These are phyloP conservation scores for Sextonia rubra DNA, from an alignment of 164 flowering plant species.

Conservation along the genomic window DNA sequence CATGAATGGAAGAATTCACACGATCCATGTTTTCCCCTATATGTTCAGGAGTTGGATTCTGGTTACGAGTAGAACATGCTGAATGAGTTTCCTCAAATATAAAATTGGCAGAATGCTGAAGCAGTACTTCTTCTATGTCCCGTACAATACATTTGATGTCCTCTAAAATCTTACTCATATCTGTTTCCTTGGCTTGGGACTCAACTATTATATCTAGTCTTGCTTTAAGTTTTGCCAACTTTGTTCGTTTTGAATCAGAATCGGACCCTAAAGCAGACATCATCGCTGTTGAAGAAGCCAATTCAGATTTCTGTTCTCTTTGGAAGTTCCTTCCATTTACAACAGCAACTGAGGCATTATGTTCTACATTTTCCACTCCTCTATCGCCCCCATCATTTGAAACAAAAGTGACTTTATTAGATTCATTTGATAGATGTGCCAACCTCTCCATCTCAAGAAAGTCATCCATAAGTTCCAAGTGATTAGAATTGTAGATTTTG, in stretches of 20 bases:
- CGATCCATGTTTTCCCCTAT: conserved; percentile 23
- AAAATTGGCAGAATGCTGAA: conserved; percentile 24
- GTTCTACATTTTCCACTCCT: conserved; percentile 19
- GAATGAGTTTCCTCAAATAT: conserved; percentile 25
- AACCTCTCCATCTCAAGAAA: conserved; percentile 97
- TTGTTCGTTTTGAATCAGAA: conserved; percentile 9
- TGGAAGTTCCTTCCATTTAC: conserved; percentile 20
- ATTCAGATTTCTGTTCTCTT: conserved; percentile 17
- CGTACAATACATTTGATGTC: conserved; percentile 45
- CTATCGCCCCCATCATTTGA: conserved; percentile 24
- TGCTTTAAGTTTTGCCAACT: conserved; percentile 17
- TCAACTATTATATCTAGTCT: conserved; percentile 23
- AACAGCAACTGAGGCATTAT: conserved; percentile 16
- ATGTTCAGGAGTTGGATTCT: conserved; percentile 27
- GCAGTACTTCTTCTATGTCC: conserved; percentile 34
- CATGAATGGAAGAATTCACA: conserved; percentile 24
- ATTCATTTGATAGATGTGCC: conserved; percentile 53
- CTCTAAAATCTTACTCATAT: conserved; percentile 32
- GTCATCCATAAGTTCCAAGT: conserved; percentile 87
- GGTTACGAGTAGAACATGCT: conserved; percentile 21
- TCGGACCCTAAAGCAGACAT: conserved; percentile 2
- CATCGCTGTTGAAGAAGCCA: conserved; percentile 19
- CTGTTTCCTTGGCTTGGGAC: conserved; percentile 21
- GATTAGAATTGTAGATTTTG: conserved; percentile 41
- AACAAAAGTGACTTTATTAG: conserved; percentile 33